Base-by-base conservation (phyloP, 2,329 filamentous ascomycete genomes). In the Fusarium irregulare region DNA sequence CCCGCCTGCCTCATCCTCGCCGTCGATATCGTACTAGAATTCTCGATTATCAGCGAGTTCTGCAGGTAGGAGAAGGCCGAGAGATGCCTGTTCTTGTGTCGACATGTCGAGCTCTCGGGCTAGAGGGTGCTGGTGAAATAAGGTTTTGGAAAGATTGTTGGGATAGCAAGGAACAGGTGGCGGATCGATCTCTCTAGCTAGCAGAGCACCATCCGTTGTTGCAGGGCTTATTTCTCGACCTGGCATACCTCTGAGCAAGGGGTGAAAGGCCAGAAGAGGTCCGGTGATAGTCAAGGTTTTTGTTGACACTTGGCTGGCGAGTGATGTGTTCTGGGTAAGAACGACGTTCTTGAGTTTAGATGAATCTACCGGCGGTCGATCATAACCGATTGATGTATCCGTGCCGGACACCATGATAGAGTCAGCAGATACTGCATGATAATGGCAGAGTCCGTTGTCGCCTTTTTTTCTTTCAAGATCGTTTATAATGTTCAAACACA, bases 181-280 rank as follows among this genome's bases (percentile, higher is more conserved):
- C 1, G 72, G 77, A 6, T 68, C 60, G 7, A 66, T 56, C 37
- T 82, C 79, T 28, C 73, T 72, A n/a, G 75, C 70, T 64, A 82
- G 80, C 5, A 73, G 73, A 16, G 78, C 77, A 7, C 76, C 76
- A 30, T 83, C 79, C 3, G 79, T 82, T 50, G 78, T 80, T 16
- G 81, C 77, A 6, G 74, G 75, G 0, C 79, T 80, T 12, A 82
- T 66, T 54, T 83, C 81, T 55, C 80, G 76, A 4, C 81, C 81
- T 1, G 81, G 80, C 58, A 80, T 77, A 8, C 81, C 80, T 51
- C 66, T 74, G 12, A 82, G 74, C 0, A 82, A 74, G 86, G 81
- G 94, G 32, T 76, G 73, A 1, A 72, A 73, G 10, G 67, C 62
- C 7, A 69, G 51, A 23, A 67, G 62, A 1, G 61, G 58, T 3